Conservation (phyloP, 2,329 filamentous ascomycete genomes). For the Pseudogymnoascus sp. region DNA sequence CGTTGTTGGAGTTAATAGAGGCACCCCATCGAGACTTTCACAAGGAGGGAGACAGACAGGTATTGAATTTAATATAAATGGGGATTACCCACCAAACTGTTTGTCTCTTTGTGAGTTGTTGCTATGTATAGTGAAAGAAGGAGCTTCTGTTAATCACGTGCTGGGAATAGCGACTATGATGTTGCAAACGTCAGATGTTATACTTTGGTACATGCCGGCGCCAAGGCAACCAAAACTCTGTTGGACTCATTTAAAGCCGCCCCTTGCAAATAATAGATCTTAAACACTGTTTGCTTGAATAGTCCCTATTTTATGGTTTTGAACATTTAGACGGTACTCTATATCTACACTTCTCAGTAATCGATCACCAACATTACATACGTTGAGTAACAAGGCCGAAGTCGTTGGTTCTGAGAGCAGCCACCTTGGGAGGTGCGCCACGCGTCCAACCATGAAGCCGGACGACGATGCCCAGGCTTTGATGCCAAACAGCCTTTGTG, state of each 20-base stretch:
- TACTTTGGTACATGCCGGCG: neutral
- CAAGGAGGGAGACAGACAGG: neutral
- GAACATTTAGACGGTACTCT: neutral
- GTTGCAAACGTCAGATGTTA: neutral
- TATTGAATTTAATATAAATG: neutral
- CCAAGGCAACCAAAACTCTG: slow-evolving; percentile 2
- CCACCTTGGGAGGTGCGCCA: neutral
- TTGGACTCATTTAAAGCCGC: neutral
- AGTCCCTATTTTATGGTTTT: neutral
- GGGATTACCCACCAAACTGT: neutral
- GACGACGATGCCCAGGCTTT: neutral
- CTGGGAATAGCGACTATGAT: neutral
- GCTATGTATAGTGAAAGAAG: neutral
- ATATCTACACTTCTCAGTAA: neutral
- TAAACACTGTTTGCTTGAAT: neutral
- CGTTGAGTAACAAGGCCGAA: neutral
- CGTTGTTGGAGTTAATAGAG: neutral
- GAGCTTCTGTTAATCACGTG: neutral
- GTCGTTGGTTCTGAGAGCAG: neutral
- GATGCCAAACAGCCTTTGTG: neutral
- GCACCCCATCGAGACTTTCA: neutral
- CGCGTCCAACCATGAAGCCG: neutral
- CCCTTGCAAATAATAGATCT: neutral
- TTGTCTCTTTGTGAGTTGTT: neutral
- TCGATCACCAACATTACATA: neutral